Evolutionary conservation across 371 early-diverging fungal species (phyloP), one percentile per base, ranked within the genome.

Genomic region (Mucor saturninus): DNA sequence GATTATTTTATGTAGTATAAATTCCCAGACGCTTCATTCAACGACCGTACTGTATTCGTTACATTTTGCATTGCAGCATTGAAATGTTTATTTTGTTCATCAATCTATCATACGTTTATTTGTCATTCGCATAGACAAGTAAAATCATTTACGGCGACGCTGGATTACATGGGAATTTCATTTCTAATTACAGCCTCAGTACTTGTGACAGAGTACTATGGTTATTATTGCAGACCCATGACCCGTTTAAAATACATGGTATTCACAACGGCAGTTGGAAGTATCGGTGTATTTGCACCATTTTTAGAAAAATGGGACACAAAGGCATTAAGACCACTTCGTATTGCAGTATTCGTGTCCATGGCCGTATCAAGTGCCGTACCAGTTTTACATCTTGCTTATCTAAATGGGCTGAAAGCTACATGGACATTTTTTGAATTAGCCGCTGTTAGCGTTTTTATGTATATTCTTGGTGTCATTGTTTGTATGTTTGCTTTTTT

Each of bases 111-210:
- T 62, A 88, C 87, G 13, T 87, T 86, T 65, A 84, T 83, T 38
- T 87, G 85, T 67, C 90, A 89, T 52, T 83, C 86, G 3, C 80
- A 73, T 32, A 75, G 74, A 26, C 62, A 59, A n/a, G 78, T 88
- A 42, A 86, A 86, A 69, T 73, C 80, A 14, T 86, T 85, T 49
- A 84, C 88, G 13, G 88, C 86, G 21, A 86, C 86, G 6, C 56
- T 90, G 35, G 90, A 90, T 61, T 90, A 88, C 60, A 86, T 88
- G 56, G 90, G 90, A 31, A 90, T 90, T 38, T 77, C 88, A 5
- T 77, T 87, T 54, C 68, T 90, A 40, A 90, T 90, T 61, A 84
- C 86, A 2, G 90, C 88, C 32, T 84, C 85, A 0, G 80, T 85
- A 37, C 71, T 85, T 37, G 76, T 85, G 10, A 83, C 83, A 2